phyloP scores from a whole-genome alignment of 1,284 basidiomycete genomes.

The Phylloporus sp. region DNA sequence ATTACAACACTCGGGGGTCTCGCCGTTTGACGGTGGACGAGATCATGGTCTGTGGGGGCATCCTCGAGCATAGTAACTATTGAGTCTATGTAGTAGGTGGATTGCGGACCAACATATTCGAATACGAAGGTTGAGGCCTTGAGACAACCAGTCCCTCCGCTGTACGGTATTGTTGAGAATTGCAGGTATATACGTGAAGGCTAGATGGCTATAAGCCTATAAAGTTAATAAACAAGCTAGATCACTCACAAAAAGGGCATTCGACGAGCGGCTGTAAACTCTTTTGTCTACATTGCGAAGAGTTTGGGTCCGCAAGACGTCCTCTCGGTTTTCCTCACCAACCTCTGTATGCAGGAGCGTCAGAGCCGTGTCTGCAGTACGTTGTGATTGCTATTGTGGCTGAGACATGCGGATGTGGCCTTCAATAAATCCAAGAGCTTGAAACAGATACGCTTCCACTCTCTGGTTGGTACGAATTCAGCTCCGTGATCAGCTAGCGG shows the following conservation, averaged over 20 bases:
- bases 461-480: conserved; percentile 96
- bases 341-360: conserved; percentile 98
- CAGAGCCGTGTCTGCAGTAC: too few species aligned
- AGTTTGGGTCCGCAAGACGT: conserved; percentile 99
- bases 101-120: conserved; percentile 99
- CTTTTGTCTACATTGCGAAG: conserved; percentile 99
- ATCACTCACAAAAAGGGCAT: conserved; percentile 71
- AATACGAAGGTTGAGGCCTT: conserved; percentile 65
- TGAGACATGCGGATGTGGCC: too few species aligned
- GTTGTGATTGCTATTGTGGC: too few species aligned
- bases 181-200: too few species aligned
- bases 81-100: conserved; percentile 97
- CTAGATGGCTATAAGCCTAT: too few species aligned
- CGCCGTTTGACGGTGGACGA: too few species aligned
- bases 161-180: too few species aligned
- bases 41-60: too few species aligned
- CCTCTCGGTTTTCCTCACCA: conserved; percentile 92
- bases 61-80: conserved; percentile 99
- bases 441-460: conserved; percentile 99
- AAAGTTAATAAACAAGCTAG: too few species aligned
- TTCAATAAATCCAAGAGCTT: conserved; percentile 51
- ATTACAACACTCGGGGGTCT: too few species aligned
- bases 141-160: too few species aligned
- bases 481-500: conserved; percentile 92
- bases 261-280: conserved; percentile 97